phyloP scores from a whole-genome alignment of 805 yeast species.

The Kregervanrija fluxuum region DNA sequence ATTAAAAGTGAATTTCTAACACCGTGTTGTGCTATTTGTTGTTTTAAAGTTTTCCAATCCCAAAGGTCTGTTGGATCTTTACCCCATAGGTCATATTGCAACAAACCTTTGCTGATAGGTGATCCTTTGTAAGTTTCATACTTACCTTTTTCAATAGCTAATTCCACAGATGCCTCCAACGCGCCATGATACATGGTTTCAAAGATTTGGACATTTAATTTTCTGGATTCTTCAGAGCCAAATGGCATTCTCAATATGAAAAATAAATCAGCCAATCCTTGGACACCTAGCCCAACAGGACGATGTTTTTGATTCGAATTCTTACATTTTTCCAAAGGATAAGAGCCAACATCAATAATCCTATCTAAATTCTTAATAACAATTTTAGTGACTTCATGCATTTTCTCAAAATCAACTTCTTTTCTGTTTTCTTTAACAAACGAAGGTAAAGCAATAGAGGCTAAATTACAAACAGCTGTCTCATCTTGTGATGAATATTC shows the following conservation, averaged over 20 bases:
- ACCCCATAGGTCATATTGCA: slow-evolving; percentile 88
- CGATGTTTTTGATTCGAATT: slow-evolving; percentile 74
- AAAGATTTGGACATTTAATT: slow-evolving; percentile 75
- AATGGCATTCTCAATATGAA: slow-evolving; percentile 76
- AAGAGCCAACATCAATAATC: slow-evolving; percentile 77
- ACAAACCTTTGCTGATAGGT: slow-evolving; percentile 78
- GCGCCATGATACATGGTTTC: slow-evolving; percentile 96
- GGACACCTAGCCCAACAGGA: slow-evolving; percentile 97
- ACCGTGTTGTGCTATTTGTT: slow-evolving; percentile 54
- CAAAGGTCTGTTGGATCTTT: slow-evolving; percentile 71
- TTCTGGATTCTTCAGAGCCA: slow-evolving; percentile 72
- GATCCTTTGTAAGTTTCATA: slow-evolving; percentile 76
- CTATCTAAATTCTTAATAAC: slow-evolving; percentile 71
- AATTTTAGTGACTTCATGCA: slow-evolving; percentile 74
- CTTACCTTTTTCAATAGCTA: slow-evolving; percentile 62
- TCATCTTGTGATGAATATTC: slow-evolving; percentile 91
- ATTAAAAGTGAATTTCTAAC: slow-evolving; percentile 80
- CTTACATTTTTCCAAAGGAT: slow-evolving; percentile 76
- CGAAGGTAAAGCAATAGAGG: slow-evolving; percentile 82
- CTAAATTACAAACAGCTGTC: slow-evolving; percentile 93
- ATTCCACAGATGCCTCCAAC: slow-evolving; percentile 76
- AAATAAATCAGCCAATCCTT: slow-evolving; percentile 90
- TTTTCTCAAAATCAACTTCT: slow-evolving; percentile 60
- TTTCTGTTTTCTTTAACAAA: slow-evolving; percentile 41
- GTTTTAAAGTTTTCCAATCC: slow-evolving; percentile 78